These are phyloP conservation scores for Physaria fendleri DNA, from an alignment of 345 rosid species.

Conservation along the genomic window DNA sequence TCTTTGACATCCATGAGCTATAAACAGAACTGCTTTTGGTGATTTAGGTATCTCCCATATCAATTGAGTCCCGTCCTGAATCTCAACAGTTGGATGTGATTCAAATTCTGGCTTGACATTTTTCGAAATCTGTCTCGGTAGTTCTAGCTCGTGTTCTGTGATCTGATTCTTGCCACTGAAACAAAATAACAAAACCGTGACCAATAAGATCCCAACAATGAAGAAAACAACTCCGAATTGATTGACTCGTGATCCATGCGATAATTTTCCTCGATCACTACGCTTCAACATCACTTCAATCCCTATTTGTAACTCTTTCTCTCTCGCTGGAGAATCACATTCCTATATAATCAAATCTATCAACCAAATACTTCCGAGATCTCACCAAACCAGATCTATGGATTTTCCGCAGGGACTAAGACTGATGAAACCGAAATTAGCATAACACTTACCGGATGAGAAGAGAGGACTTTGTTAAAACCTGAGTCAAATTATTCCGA, in stretches of 20 bases:
- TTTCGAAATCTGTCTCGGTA: slow-evolving; percentile 31
- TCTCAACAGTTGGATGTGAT: slow-evolving; percentile 47
- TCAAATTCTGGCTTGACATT: slow-evolving; percentile 30
- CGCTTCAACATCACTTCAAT: slow-evolving; percentile 56
- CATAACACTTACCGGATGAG: slow-evolving; percentile 6
- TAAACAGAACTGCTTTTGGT: slow-evolving; percentile 72
- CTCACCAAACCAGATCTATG: neutral
- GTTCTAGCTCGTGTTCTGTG: slow-evolving; percentile 17
- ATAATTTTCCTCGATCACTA: slow-evolving; percentile 36
- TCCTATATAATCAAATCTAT: neutral
- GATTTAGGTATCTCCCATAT: slow-evolving; percentile 76
- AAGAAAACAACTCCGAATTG: slow-evolving; percentile 30
- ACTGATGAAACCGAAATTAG: neutral
- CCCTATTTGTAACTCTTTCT: neutral
- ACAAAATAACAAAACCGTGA: slow-evolving; percentile 20
- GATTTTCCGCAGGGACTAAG: neutral
- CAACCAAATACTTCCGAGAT: neutral
- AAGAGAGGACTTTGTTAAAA: neutral
- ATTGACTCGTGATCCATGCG: slow-evolving; percentile 33
- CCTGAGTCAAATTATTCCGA: neutral
- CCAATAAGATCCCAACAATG: slow-evolving; percentile 19
- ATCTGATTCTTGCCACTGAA: slow-evolving; percentile 21
- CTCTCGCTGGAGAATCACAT: neutral
- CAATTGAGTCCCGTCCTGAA: slow-evolving; percentile 62
- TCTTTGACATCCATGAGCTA: slow-evolving; percentile 87